phyloP scores from a whole-genome alignment of 2,329 filamentous ascomycete species.

The Epicoccum sorghinum region DNA sequence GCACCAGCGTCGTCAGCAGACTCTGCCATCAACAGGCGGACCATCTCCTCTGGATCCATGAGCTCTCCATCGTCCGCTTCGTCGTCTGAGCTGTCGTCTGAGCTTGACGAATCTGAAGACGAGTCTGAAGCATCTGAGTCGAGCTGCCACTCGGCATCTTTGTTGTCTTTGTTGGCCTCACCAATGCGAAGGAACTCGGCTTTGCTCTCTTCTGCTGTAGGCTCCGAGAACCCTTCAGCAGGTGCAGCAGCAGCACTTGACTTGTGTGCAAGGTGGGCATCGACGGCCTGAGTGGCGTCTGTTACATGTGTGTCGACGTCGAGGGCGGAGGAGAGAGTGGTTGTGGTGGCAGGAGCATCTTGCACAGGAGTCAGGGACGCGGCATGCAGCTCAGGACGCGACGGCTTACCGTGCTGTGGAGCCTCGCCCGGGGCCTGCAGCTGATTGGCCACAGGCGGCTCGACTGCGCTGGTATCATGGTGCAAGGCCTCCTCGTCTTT shows the following conservation, averaged over 20 bases:
- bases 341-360: constrained; percentile 25
- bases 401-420: constrained; percentile 37
- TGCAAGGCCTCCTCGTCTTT: constrained; percentile 40
- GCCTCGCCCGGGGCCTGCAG: constrained; percentile 27
- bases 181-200: constrained; percentile 54
- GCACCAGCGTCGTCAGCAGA: constrained; percentile 80
- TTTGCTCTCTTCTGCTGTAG: constrained; percentile 35
- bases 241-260: constrained; percentile 15
- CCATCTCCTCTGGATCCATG: constrained; percentile 80
- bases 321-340: constrained; percentile 20
- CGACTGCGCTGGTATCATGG: constrained; percentile 32
- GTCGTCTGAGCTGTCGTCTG: constrained; percentile 64
- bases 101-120: constrained; percentile 56
- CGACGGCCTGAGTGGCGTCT: constrained; percentile 21
- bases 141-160: constrained; percentile 80
- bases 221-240: constrained; percentile 11
- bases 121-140: constrained; percentile 67
- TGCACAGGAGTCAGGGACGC: constrained; percentile 30
- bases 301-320: constrained; percentile 27
- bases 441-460: constrained; percentile 28
- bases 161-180: constrained; percentile 54
- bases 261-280: constrained; percentile 18
- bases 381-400: constrained; percentile 28
- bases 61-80: constrained; percentile 66
- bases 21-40: constrained; percentile 84